Evolutionary conservation across 805 yeast species (phyloP), one percentile per base, ranked within the genome.

Genomic region (Candida peoriensis): DNA sequence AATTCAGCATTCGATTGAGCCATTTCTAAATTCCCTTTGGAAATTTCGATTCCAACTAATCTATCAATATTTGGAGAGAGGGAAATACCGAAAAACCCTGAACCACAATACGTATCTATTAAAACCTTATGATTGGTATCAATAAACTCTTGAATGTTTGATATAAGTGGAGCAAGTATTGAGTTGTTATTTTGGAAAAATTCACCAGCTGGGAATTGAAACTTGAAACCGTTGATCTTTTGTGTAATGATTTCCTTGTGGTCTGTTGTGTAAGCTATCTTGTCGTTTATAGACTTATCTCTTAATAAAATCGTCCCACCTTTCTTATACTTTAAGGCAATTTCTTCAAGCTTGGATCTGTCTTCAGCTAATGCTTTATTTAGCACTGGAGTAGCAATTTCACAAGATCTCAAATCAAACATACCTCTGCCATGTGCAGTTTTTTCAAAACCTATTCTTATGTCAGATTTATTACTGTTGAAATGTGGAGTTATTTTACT

Each of bases 91-190:
- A 90, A 89, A 33, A 90, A 68, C 0, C 98, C 98, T 5, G 95
- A 83, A 2, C 97, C 97, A 66, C 97, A 89, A 61, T 89, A 89
- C 0, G 97, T 94, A 58, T 89, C 97, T n/a, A 89, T 94, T 28
- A 89, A 62, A 54, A 75, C 84, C 52, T 74, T 76, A 13, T 58
- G 54, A 1, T 62, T 60, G n/a, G 67, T 58, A 21, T 72, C 56
- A 25, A 87, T 63, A 48, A 83, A 81, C 8, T 74, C 66, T 36
- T 76, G 71, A 15, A 93, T 97, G 50, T 85, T 85, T 24, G 67
- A 63, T 10, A 95, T 76, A n/a, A 90, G 85, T 2, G 67, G 57
- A 1, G 97, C 96, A 38, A 90, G 64, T 15, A 90, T 90, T n/a
- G 93, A 77, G 58, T 85, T 87, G 60, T 90, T 90, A 63, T 88